phyloP scores from a whole-genome alignment of 768 basidiomycete genomes.

The Serendipita sp. region DNA sequence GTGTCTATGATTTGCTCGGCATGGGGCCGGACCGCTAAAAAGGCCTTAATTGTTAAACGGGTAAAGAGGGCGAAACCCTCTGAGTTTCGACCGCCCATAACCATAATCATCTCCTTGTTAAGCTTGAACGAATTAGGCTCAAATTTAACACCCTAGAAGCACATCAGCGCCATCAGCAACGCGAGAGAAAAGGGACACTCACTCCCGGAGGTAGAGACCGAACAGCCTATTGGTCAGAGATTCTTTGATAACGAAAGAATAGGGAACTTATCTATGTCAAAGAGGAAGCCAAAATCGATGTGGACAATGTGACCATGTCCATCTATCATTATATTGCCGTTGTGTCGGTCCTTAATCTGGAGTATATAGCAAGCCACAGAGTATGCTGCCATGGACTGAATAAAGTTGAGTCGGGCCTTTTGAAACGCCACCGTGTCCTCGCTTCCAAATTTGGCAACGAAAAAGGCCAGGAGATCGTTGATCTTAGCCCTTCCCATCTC shows the following conservation, averaged over 20 bases:
- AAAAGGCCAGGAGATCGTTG: constrained; percentile 89
- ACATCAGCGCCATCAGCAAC: background rate
- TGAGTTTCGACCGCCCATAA: constrained; percentile 92
- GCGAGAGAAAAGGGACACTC: constrained; percentile 15
- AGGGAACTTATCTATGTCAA: constrained; percentile 89
- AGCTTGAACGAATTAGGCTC: constrained; percentile 97
- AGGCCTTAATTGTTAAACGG: constrained; percentile 86
- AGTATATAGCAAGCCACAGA: constrained; percentile 95
- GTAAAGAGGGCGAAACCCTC: constrained; percentile 92
- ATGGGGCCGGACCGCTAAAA: constrained; percentile 90
- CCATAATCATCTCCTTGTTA: constrained; percentile 92
- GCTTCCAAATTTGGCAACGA: constrained; percentile 82
- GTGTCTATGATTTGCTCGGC: constrained; percentile 80
- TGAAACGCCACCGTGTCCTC: constrained; percentile 83
- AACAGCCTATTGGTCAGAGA: constrained; percentile 16
- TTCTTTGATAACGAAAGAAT: constrained; percentile 11
- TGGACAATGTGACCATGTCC: constrained; percentile 94
- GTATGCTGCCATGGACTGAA: constrained; percentile 98
- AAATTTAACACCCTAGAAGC: constrained; percentile 81
- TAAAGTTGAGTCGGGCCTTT: constrained; percentile 83
- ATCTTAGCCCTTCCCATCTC: constrained; percentile 99
- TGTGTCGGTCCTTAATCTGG: constrained; percentile 97
- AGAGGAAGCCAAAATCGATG: constrained; percentile 90
- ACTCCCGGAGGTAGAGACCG: constrained; percentile 34
- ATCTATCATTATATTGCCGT: constrained; percentile 99